Percentiles rank a stretch among this genome's conserved stretches.
Conservation (phyloP, 2,329 filamentous ascomycete genomes). For the Rhytidhysteron rufulum region DNA sequence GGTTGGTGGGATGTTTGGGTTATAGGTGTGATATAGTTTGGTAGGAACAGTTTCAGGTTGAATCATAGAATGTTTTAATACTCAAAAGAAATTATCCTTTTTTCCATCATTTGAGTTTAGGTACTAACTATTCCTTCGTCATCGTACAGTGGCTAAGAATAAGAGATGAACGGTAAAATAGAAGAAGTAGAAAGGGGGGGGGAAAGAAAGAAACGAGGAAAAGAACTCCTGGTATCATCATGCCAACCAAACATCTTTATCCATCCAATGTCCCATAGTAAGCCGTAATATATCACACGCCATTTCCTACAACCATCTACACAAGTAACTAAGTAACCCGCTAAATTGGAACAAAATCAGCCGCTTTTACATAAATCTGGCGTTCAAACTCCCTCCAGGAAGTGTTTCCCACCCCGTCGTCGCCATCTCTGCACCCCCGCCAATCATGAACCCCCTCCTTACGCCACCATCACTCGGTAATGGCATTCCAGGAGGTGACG, state of each 20-base stretch:
- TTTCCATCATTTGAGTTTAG: too few species aligned
- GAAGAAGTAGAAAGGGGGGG: too few species aligned
- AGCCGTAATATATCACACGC: background rate
- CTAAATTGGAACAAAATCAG: too few species aligned
- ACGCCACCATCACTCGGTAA: background rate
- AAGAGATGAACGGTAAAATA: too few species aligned
- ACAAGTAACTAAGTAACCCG: background rate
- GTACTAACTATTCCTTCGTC: too few species aligned
- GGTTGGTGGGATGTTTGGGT: too few species aligned
- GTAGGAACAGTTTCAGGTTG: too few species aligned
- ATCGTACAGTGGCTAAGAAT: too few species aligned
- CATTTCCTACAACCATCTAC: background rate
- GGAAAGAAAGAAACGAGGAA: too few species aligned
- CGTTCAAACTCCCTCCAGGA: conserved; percentile 2
- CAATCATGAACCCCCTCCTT: background rate
- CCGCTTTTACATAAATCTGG: background rate
- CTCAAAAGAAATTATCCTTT: too few species aligned
- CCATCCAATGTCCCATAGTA: background rate
- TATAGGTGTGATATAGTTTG: background rate
- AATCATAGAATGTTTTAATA: too few species aligned
- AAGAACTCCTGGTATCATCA: too few species aligned
- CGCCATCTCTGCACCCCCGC: background rate
- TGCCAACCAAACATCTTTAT: background rate
- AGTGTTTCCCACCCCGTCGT: conserved; percentile 4
- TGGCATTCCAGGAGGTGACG: background rate